phyloP scores from a whole-genome alignment of 345 rosid genomes.

The Firmiana major region DNA sequence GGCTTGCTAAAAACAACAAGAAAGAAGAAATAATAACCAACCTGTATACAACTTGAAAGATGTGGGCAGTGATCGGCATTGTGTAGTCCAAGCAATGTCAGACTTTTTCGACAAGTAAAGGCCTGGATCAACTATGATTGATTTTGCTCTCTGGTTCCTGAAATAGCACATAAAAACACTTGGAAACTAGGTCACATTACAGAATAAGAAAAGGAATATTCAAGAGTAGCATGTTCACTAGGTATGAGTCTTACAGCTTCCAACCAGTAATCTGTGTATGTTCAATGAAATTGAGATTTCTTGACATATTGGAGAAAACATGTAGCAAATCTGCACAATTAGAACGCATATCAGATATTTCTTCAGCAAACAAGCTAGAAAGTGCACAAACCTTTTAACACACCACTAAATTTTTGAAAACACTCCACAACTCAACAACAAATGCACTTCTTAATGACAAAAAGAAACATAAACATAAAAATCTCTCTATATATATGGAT shows the following conservation, averaged over 20 bases:
- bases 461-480: background rate
- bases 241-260: conserved; percentile 74
- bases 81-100: conserved; percentile 80
- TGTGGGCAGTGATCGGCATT: conserved; percentile 83
- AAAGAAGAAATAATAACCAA: conserved; percentile 21
- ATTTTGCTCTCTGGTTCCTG: conserved; percentile 82
- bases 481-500: too few relatives aligned
- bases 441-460: background rate
- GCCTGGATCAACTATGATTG: conserved; percentile 94
- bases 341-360: conserved; percentile 16
- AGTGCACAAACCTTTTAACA: background rate
- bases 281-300: conserved; percentile 76
- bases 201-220: background rate
- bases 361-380: background rate
- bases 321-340: conserved; percentile 62
- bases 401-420: background rate
- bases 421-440: background rate
- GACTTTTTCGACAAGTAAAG: conserved; percentile 87
- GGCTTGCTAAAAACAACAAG: background rate
- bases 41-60: conserved; percentile 89
- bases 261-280: conserved; percentile 75
- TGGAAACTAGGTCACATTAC: background rate
- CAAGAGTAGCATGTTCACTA: background rate
- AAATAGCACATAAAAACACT: conserved; percentile 9
- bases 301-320: conserved; percentile 75